Percentiles rank a stretch among this genome's conserved stretches.
These are phyloP conservation scores for Buxus sempervirens DNA, from an alignment of 164 flowering plant genomes.

Conservation along the genomic window DNA sequence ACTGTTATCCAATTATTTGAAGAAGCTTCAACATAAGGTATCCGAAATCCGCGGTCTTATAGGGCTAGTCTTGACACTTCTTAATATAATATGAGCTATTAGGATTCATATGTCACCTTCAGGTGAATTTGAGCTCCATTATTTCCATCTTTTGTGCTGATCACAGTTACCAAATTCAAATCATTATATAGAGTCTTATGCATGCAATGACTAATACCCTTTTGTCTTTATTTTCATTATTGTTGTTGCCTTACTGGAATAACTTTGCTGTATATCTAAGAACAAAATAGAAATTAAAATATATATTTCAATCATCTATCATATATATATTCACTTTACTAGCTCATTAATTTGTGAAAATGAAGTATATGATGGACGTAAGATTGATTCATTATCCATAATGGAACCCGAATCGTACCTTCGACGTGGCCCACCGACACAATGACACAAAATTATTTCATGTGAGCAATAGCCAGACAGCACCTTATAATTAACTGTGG, in stretches of 20 bases:
- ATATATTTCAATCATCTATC: neutral
- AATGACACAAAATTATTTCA: neutral
- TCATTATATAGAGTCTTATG: slow-evolving; percentile 18
- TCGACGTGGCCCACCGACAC: neutral
- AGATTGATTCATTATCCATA: neutral
- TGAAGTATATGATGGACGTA: neutral
- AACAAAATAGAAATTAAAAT: neutral
- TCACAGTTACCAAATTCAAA: neutral
- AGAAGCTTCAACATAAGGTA: neutral
- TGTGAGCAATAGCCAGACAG: neutral
- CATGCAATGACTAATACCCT: slow-evolving; percentile 20
- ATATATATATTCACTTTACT: neutral
- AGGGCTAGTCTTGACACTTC: too few species aligned
- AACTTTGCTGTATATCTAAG: neutral
- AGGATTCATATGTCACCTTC: neutral
- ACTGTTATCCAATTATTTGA: neutral
- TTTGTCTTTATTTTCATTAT: slow-evolving; percentile 32
- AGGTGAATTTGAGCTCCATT: slow-evolving; percentile 18
- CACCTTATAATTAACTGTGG: neutral
- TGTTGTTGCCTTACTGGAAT: slow-evolving; percentile 21
- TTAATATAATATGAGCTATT: neutral
- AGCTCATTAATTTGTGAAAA: neutral
- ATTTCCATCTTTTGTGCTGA: slow-evolving; percentile 10
- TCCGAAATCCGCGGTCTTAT: too few species aligned
- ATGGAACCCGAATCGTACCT: neutral